Evolutionary conservation across 441 rosid genomes (phyloP).

Genomic region (Erodium texanum): DNA sequence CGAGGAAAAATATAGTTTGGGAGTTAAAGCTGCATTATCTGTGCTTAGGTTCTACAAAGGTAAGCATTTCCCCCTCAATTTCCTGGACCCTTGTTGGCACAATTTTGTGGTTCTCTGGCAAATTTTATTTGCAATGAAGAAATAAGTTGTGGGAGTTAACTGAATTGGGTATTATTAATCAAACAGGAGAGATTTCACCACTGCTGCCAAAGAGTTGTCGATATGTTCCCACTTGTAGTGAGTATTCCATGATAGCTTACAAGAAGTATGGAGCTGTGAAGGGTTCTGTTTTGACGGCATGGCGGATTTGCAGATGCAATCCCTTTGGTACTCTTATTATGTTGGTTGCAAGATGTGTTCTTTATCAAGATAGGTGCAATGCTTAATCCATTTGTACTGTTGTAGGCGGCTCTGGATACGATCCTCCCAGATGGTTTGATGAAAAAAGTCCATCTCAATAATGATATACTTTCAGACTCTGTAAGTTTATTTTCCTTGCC

Average conservation of each 20-base stretch:
- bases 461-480: constrained; percentile 18
- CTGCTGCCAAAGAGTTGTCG: constrained; percentile 69
- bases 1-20: constrained; percentile 37
- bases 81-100: not conserved
- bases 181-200: constrained; percentile 85
- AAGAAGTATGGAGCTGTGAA: constrained; percentile 73
- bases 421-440: constrained; percentile 86
- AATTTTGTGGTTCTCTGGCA: not conserved
- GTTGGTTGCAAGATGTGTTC: too few relatives aligned
- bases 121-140: not conserved
- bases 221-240: constrained; percentile 77
- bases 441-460: constrained; percentile 31
- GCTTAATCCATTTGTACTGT: not conserved
- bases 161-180: constrained; percentile 14
- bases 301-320: constrained; percentile 90
- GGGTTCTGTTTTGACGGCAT: constrained; percentile 60
- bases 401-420: constrained; percentile 75
- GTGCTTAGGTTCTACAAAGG: constrained; percentile 75
- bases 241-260: constrained; percentile 87
- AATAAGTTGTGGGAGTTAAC: not conserved
- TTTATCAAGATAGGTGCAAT: not conserved
- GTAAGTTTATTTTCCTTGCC: not conserved
- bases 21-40: constrained; percentile 69
- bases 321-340: constrained; percentile 48
- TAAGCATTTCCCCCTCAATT: constrained; percentile 17